Conservation (phyloP, 1,284 basidiomycete species). For the Coriolopsis trogii region DNA sequence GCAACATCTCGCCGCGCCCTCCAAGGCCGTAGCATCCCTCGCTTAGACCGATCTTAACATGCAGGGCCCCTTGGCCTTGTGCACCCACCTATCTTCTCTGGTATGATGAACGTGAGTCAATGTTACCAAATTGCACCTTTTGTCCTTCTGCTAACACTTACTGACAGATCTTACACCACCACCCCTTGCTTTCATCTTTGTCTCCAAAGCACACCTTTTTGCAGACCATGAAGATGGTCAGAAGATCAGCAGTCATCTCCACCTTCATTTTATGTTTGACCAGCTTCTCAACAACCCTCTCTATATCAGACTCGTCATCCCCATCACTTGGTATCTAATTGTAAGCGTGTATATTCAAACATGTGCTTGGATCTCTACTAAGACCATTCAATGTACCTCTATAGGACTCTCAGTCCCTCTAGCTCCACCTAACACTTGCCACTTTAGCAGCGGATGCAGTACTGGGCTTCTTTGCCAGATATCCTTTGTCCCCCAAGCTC, state of each 20-base stretch:
- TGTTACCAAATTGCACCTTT: too few relatives aligned
- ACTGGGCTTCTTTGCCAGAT: too few relatives aligned
- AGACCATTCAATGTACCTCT: not conserved
- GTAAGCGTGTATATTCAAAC: too few relatives aligned
- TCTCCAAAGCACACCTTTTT: not conserved
- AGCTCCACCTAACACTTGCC: not conserved
- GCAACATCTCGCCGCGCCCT: too few relatives aligned
- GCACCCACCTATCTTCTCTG: not conserved
- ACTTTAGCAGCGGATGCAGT: too few relatives aligned
- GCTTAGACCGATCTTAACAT: too few relatives aligned
- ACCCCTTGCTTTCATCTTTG: not conserved
- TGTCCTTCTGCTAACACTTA: not conserved
- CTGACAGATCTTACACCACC: not conserved
- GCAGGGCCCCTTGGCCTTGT: not conserved
- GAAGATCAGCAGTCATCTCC: not conserved
- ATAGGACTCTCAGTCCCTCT: not conserved
- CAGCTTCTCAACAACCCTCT: not conserved
- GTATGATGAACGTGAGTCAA: not conserved
- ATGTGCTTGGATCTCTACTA: too few relatives aligned
- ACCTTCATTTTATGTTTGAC: not conserved
- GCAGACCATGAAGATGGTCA: not conserved
- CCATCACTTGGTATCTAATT: not conserved
- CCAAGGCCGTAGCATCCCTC: too few relatives aligned
- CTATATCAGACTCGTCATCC: not conserved
- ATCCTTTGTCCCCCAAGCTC: too few relatives aligned